A percentile compares a stretch with the other conserved stretches of the same genome.
These are phyloP conservation scores for Sordariomycetes sp. DNA, from an alignment of 2,329 filamentous ascomycete species.

Conservation along the genomic window DNA sequence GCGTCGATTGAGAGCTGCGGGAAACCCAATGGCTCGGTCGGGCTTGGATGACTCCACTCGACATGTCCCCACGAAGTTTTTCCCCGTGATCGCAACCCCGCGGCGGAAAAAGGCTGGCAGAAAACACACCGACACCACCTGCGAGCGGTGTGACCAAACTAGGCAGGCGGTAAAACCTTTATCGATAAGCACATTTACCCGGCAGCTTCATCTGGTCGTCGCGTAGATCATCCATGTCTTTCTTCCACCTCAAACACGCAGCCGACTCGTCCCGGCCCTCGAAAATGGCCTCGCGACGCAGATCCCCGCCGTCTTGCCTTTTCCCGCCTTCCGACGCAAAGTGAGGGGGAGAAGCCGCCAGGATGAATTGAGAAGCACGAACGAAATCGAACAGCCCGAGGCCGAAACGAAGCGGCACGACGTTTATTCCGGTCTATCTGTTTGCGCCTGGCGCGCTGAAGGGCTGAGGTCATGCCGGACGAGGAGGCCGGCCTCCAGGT, in stretches of 20 bases:
- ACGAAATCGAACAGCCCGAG: not conserved
- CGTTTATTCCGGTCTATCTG: not conserved
- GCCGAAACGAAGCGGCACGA: not conserved
- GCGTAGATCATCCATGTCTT: not conserved
- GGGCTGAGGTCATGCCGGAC: not conserved
- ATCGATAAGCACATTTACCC: not conserved
- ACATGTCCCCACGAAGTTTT: not conserved
- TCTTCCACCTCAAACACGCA: not conserved
- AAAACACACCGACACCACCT: not conserved
- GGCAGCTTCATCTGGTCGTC: not conserved
- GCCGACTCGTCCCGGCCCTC: not conserved
- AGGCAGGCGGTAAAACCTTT: not conserved
- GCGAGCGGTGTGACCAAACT: not conserved
- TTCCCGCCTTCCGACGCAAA: not conserved
- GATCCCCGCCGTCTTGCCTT: not conserved
- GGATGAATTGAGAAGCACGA: not conserved
- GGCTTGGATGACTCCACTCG: not conserved
- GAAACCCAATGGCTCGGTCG: not conserved
- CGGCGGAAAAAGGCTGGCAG: not conserved
- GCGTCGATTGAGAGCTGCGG: not conserved
- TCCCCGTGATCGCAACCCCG: not conserved
- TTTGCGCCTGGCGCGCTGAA: not conserved
- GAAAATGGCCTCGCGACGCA: not conserved
- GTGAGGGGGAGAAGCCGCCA: not conserved
- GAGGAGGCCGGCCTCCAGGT: not conserved